phyloP scores from a whole-genome alignment of 805 yeast genomes.

The Monosporozyma unispora region DNA sequence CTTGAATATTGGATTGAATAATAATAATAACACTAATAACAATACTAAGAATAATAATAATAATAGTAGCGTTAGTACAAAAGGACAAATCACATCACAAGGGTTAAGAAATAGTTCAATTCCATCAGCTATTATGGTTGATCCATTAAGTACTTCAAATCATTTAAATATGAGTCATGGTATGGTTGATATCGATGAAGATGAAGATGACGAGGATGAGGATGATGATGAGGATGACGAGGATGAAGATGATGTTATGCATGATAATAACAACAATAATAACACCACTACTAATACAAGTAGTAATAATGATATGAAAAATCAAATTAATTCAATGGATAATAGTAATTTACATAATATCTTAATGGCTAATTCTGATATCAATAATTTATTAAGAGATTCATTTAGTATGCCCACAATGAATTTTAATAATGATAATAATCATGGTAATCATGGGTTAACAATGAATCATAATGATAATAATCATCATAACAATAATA shows the following conservation, averaged over 20 bases:
- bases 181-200: conserved; percentile 18
- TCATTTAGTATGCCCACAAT: neutral
- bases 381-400: neutral
- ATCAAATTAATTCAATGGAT: neutral
- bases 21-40: neutral
- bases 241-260: conserved; percentile 40
- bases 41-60: conserved; percentile 7
- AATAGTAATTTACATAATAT: neutral
- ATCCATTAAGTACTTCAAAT: neutral
- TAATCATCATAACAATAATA: neutral
- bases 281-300: neutral
- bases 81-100: neutral
- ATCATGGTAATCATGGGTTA: neutral
- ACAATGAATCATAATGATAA: neutral
- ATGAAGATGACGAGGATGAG: conserved; percentile 24
- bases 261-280: neutral
- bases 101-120: neutral
- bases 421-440: neutral
- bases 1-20: conserved; percentile 6
- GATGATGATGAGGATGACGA: conserved; percentile 27
- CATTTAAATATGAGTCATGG: neutral
- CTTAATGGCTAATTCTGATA: neutral
- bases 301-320: neutral
- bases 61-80: conserved; percentile 2
- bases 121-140: neutral